These are phyloP conservation scores for Cyanodermella asteris DNA, from an alignment of 2,329 filamentous ascomycete species.

Conservation along the genomic window DNA sequence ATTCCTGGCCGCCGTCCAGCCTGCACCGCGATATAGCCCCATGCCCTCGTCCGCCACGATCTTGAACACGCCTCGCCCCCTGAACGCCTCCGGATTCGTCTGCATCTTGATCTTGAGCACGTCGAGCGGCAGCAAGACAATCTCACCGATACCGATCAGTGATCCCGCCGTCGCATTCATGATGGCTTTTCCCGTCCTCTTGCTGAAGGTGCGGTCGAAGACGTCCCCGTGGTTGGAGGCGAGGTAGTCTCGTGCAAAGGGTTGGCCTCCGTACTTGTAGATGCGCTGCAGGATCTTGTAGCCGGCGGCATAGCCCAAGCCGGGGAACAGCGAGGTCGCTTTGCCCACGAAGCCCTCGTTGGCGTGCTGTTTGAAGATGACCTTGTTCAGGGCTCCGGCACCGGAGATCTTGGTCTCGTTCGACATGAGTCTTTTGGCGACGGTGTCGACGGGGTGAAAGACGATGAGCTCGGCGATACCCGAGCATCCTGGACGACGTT, in stretches of 20 bases:
- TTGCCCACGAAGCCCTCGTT: constrained; percentile 46
- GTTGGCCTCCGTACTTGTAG: constrained; percentile 98
- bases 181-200: constrained; percentile 93
- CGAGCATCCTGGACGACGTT: constrained; percentile 44
- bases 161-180: constrained; percentile 93
- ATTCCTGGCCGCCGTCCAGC: constrained; percentile 93
- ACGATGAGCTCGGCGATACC: constrained; percentile 83
- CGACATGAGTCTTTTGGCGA: constrained; percentile 97
- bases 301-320: constrained; percentile 86
- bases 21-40: constrained; percentile 84
- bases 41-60: constrained; percentile 91
- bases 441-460: constrained; percentile 94
- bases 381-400: constrained; percentile 50
- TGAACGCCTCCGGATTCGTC: constrained; percentile 96
- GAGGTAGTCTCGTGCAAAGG: constrained; percentile 80
- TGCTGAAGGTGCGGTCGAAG: constrained; percentile 80
- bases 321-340: constrained; percentile 90
- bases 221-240: constrained; percentile 53
- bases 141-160: constrained; percentile 91
- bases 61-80: constrained; percentile 70
- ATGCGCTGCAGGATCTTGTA: constrained; percentile 95
- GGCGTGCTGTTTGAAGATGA: constrained; percentile 87
- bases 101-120: constrained; percentile 99
- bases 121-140: constrained; percentile 81
- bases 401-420: constrained; percentile 57